Evolutionary conservation across 2,329 filamentous ascomycete species (phyloP), one percentile per base, ranked within the genome.

Genomic region (Penicillium sp.): DNA sequence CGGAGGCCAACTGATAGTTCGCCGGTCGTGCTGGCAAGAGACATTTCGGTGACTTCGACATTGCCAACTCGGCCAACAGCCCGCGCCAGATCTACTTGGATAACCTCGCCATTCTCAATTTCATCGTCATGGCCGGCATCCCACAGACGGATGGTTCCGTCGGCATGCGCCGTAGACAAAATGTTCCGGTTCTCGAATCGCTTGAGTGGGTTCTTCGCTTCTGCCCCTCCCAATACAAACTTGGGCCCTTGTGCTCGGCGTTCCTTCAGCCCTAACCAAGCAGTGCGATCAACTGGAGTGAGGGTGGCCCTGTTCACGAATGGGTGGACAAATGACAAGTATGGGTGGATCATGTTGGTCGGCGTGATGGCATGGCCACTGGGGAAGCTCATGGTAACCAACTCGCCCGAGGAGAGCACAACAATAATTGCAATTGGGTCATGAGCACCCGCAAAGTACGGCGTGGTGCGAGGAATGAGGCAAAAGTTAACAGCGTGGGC

Each of bases 191-290:
- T 84, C 69, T 96, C 92, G 66, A 91, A 93, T 61, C 91, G 82
- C 68, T 91, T 90, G 41, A 91, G 79, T 6, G 88, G 86, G 62
- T 87, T 86, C 5, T 83, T 81, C 1, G 85, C 88, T 71, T 90
- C 88, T 1, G 87, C 89, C 7, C 95, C 95, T 55, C 95, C 95
- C 63, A 86, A 85, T 2, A 96, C 75, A 39, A 99, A 82, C 10
- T 83, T 83, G 43, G 93, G 92, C 0, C 93, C 93, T 67, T 90
- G 87, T 44, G 87, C 84, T 40, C 94, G 85, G 63, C 86, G 89
- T 75, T 98, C 95, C n/a, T 87, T 85, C 87, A 98, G 89, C 4
- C 91, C 91, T 14, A 98, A 83, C 95, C 95, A 99, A 63, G 88
- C 85, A 7, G 87, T 87, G 31, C 95, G 86, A 50, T 92, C 88